Conservation (phyloP, 768 basidiomycete species). For the Suillus occidentalis region DNA sequence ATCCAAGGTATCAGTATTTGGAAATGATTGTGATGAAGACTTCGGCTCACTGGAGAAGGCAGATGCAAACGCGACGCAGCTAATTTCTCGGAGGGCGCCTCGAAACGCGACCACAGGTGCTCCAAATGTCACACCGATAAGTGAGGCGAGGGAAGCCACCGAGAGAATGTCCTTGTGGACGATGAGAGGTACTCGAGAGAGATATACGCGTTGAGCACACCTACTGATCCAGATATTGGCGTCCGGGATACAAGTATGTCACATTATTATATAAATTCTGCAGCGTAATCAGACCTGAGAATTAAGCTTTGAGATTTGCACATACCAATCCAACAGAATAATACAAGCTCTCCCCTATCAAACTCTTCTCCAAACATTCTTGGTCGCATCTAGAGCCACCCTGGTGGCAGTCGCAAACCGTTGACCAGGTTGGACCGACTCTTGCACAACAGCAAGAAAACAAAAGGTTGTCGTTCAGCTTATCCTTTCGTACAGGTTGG, state of each 20-base stretch:
- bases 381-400: slow-evolving; percentile 77
- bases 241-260: slow-evolving; percentile 84
- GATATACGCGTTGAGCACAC: slow-evolving; percentile 34
- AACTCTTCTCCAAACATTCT: slow-evolving; percentile 74
- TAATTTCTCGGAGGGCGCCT: slow-evolving; percentile 73
- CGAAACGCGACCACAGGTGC: slow-evolving; percentile 88
- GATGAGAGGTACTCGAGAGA: not conserved
- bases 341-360: slow-evolving; percentile 82
- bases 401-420: slow-evolving; percentile 87
- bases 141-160: slow-evolving; percentile 84
- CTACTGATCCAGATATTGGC: slow-evolving; percentile 88
- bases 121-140: slow-evolving; percentile 91
- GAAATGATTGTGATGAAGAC: not conserved
- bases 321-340: slow-evolving; percentile 83
- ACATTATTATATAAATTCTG: slow-evolving; percentile 94
- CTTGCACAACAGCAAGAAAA: slow-evolving; percentile 96
- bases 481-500: slow-evolving; percentile 89
- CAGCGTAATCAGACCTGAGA: not conserved
- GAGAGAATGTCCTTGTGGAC: slow-evolving; percentile 60
- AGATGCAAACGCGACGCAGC: slow-evolving; percentile 82
- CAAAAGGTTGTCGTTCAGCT: slow-evolving; percentile 91
- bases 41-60: slow-evolving; percentile 65
- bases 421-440: slow-evolving; percentile 91
- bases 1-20: slow-evolving; percentile 6
- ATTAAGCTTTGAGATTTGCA: slow-evolving; percentile 10